Percentiles rank a stretch among this genome's conserved stretches.
These are phyloP conservation scores for Avicennia marina DNA, from an alignment of 257 asterid species.

Conservation along the genomic window DNA sequence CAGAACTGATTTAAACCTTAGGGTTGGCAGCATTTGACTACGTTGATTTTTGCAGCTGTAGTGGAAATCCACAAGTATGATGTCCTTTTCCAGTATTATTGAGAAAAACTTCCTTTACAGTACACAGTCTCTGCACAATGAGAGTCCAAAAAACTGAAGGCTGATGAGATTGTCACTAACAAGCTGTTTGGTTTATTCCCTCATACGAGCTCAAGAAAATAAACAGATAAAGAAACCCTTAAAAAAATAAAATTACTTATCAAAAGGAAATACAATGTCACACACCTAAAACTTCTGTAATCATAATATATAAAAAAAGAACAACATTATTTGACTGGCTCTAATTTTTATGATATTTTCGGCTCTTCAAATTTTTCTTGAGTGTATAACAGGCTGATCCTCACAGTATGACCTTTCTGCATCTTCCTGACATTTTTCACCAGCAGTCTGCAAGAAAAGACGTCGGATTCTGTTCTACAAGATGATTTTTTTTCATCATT, in stretches of 20 bases:
- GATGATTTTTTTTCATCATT: conserved; percentile 5
- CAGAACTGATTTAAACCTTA: too few species aligned
- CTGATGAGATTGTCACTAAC: too few species aligned
- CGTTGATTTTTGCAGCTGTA: background rate
- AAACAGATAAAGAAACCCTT: background rate
- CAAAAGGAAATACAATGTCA: conserved; percentile 30
- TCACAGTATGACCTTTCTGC: conserved; percentile 7
- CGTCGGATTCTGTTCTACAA: conserved; percentile 13
- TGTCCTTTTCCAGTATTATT: too few species aligned
- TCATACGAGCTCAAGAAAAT: conserved; percentile 18
- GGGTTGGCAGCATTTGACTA: background rate
- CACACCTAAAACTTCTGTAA: conserved; percentile 32
- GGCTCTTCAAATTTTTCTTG: conserved; percentile 24
- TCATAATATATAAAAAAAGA: conserved; percentile 9
- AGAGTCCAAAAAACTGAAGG: background rate
- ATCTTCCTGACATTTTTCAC: conserved; percentile 10
- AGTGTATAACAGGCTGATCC: conserved; percentile 14
- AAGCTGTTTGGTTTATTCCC: conserved; percentile 13
- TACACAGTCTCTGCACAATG: background rate
- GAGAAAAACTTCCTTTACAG: background rate
- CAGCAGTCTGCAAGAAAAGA: conserved; percentile 3
- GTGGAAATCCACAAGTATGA: too few species aligned
- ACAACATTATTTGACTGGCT: conserved; percentile 18
- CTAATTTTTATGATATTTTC: conserved; percentile 20
- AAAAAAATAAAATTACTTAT: conserved; percentile 14